phyloP scores from a whole-genome alignment of 805 yeast species.

The Teunomyces funiuensis region DNA sequence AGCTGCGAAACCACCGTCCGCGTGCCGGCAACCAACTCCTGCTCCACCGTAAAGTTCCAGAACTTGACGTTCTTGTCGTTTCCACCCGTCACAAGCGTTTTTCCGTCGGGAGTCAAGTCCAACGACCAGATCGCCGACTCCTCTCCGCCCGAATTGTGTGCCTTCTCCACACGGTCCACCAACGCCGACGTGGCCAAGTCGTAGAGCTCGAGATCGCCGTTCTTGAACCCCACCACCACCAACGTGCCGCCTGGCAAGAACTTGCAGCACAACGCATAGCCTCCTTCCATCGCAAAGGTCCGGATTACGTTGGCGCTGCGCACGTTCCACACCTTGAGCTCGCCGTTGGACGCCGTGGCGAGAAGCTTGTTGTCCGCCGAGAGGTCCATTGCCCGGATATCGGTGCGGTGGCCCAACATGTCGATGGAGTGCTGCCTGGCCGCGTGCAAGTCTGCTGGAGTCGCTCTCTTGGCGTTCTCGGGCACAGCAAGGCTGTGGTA shows the following conservation, averaged over 20 bases:
- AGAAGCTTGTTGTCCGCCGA: constrained; percentile 77
- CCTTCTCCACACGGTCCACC: constrained; percentile 64
- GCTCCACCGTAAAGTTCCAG: constrained; percentile 78
- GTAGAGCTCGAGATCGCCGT: constrained; percentile 79
- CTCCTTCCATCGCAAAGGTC: constrained; percentile 70
- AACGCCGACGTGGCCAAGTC: constrained; percentile 83
- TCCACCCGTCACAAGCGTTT: constrained; percentile 83
- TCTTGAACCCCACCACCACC: constrained; percentile 83
- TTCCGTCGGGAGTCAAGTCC: constrained; percentile 85
- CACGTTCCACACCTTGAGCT: constrained; percentile 85
- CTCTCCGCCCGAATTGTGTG: constrained; percentile 53
- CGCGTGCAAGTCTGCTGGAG: constrained; percentile 41
- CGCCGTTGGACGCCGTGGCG: constrained; percentile 90
- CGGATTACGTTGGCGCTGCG: constrained; percentile 73
- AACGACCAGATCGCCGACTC: constrained; percentile 80
- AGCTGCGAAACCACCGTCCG: constrained; percentile 47
- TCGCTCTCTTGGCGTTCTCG: constrained; percentile 53
- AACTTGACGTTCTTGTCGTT: constrained; percentile 88
- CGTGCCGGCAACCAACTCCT: constrained; percentile 72
- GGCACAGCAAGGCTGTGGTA: constrained; percentile 58
- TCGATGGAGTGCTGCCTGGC: constrained; percentile 61
- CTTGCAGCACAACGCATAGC: constrained; percentile 76
- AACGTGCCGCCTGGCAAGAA: constrained; percentile 91
- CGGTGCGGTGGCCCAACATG: constrained; percentile 84
- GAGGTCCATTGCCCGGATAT: constrained; percentile 78